Evolutionary conservation across 768 basidiomycete genomes (phyloP), one percentile per base, ranked within the genome.

Genomic region (Candolleomyces aberdarensis): DNA sequence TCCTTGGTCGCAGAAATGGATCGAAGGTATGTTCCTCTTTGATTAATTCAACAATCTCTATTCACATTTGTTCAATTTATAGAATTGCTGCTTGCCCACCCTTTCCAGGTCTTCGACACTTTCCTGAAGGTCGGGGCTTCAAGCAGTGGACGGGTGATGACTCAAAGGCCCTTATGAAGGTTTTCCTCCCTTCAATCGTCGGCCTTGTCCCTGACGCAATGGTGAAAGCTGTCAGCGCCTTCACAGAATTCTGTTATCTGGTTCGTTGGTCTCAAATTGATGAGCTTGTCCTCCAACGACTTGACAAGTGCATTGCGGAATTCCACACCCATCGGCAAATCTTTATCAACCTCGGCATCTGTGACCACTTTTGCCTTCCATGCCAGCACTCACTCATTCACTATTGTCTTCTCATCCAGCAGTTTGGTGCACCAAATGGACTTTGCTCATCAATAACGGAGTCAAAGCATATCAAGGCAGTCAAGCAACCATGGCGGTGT

Each of bases 151-250:
- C 72, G 3, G 73, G 74, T 0, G 66, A 76, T 56, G 72, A 78
- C 55, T 77, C 74, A 0, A 76, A 75, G 52, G 74, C 66, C 0
- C 58, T 76, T 0, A 76, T 77, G 73, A 76, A 76, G 69, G 72
- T 74, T 40, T 26, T 59, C 52, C 40, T 32, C 0, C 58, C 66
- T 19, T 65, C 66, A 9, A 66, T 69, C 39, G 14, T n/a, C 1
- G 66, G 66, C 13, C 58, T 56, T 41, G 60, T 70, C 1, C 66
- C 60, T 4, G 31, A 61, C 14, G 20, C 54, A 22, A 68, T 68
- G 60, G 50, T 74, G 1, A 22, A 53, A 7, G 66, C 66, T 1
- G 60, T 70, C 9, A 51, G 55, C 7, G 70, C 71, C 1, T 56
- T 77, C 19, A 56, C 79, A 0, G 75, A 78, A 43, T 72, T 74